These are phyloP conservation scores for Choiromyces venosus DNA, from an alignment of 495 filamentous ascomycete species.

Conservation along the genomic window DNA sequence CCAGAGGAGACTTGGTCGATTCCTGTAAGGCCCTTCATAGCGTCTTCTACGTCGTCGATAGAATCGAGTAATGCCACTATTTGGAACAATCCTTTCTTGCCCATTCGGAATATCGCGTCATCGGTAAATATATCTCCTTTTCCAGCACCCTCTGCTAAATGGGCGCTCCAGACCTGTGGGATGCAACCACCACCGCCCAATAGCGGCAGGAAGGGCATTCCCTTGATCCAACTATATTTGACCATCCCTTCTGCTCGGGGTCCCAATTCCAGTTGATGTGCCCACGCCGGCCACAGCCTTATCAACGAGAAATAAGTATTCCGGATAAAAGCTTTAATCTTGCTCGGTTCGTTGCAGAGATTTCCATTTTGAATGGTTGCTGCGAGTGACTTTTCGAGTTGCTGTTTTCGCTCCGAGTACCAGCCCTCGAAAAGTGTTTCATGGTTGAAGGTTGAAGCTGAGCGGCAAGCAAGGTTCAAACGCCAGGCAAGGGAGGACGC, in stretches of 20 bases:
- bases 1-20: not conserved
- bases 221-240: not conserved
- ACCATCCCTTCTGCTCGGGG: not conserved
- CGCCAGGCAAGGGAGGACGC: not conserved
- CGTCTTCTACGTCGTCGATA: not conserved
- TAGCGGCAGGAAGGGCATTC: not conserved
- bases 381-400: not conserved
- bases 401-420: not conserved
- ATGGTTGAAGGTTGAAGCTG: not conserved
- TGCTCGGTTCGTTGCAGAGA: not conserved
- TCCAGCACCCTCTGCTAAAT: not conserved
- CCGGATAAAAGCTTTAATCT: not conserved
- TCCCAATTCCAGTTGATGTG: not conserved
- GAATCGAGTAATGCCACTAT: not conserved
- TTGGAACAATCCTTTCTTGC: not conserved
- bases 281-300: not conserved
- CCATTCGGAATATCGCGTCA: not conserved
- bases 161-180: not conserved
- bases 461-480: not conserved
- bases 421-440: not conserved
- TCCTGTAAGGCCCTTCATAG: not conserved
- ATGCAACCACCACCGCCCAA: not conserved
- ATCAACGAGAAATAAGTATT: not conserved
- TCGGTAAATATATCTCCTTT: not conserved
- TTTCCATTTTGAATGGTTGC: not conserved